Evolutionary conservation across 1,284 basidiomycete species (phyloP).

Genomic region (Cryptococcus floricola): DNA sequence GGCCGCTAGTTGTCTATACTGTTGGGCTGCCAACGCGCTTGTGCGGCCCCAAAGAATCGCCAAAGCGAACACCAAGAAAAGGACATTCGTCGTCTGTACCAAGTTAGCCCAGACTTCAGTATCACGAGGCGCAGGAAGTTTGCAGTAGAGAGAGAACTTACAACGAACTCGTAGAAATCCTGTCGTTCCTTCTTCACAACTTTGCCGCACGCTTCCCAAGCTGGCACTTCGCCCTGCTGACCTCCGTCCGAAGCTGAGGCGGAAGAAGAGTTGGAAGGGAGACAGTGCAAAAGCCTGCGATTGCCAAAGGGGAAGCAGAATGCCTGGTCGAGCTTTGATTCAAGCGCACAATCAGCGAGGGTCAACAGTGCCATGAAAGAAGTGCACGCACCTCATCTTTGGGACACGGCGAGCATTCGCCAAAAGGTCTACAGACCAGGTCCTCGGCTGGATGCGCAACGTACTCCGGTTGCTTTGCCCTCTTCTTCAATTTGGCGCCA

Average conservation of each 20-base stretch:
- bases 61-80: constrained; percentile 65
- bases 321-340: constrained; percentile 66
- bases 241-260: constrained; percentile 12
- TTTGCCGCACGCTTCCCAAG: constrained; percentile 86
- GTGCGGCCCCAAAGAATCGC: constrained; percentile 64
- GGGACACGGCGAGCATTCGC: constrained; percentile 78
- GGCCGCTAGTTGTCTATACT: constrained; percentile 75
- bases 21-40: constrained; percentile 63
- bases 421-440: constrained; percentile 66
- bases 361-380: background rate
- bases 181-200: constrained; percentile 69
- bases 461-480: constrained; percentile 24
- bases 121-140: background rate
- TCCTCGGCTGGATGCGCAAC: constrained; percentile 32
- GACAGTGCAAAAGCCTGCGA: constrained; percentile 75
- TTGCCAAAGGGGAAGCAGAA: constrained; percentile 90
- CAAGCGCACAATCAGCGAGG: background rate
- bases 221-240: constrained; percentile 62
- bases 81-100: constrained; percentile 58
- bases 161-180: constrained; percentile 83
- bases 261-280: constrained; percentile 45
- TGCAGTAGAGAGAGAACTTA: constrained; percentile 45
- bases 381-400: constrained; percentile 58
- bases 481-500: background rate
- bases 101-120: background rate